These are phyloP conservation scores for Apiotrichum montevideense DNA, from an alignment of 1,284 basidiomycete species.

Conservation along the genomic window DNA sequence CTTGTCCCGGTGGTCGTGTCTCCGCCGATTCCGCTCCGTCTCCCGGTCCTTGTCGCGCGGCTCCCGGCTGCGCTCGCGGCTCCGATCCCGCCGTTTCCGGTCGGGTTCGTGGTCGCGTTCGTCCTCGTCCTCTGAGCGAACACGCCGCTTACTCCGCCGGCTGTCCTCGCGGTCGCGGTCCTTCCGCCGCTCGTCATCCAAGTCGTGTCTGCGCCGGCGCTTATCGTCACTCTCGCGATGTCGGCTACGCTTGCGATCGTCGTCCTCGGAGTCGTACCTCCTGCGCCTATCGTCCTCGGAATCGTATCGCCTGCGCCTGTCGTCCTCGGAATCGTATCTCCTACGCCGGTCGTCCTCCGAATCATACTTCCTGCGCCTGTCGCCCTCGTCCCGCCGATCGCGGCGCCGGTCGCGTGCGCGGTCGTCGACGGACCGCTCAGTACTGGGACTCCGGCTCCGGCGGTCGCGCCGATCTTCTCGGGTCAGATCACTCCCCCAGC, in stretches of 20 bases:
- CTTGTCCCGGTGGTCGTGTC: background rate
- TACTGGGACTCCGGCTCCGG: background rate
- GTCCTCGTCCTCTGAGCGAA: background rate
- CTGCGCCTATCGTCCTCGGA: background rate
- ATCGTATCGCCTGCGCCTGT: background rate
- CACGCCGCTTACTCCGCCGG: background rate
- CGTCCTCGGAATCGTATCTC: background rate
- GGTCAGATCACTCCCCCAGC: background rate
- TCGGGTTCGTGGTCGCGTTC: too few species aligned
- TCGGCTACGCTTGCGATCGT: background rate
- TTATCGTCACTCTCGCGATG: background rate
- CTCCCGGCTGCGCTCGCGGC: background rate
- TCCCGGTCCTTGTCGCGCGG: too few species aligned
- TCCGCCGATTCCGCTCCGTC: background rate
- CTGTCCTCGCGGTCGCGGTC: background rate
- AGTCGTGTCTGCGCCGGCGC: background rate
- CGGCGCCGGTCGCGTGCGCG: background rate
- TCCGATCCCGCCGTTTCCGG: too few species aligned
- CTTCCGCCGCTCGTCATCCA: background rate
- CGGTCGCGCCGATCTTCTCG: background rate
- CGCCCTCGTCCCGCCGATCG: background rate
- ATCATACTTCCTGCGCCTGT: background rate
- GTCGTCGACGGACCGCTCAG: background rate
- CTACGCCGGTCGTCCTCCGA: background rate
- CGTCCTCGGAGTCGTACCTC: background rate